phyloP scores from a whole-genome alignment of 2,329 filamentous ascomycete genomes.

The Epicoccum nigrum region DNA sequence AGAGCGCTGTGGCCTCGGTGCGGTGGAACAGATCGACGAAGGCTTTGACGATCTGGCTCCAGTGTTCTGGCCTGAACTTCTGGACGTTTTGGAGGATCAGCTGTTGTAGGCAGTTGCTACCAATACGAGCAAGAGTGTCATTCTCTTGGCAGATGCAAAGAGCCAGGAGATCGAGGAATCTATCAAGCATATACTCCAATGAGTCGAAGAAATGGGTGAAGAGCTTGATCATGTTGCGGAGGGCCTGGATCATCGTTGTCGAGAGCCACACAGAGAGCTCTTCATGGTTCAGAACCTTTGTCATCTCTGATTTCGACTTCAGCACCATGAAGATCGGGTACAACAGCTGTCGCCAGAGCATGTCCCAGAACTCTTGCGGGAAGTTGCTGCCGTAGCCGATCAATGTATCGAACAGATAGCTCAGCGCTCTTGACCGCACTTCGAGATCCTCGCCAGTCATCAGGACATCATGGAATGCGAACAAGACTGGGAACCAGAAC shows the following conservation, averaged over 20 bases:
- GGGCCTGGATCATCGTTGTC: constrained; percentile 97
- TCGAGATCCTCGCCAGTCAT: constrained; percentile 99
- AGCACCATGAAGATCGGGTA: constrained; percentile 99
- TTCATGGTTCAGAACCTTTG: constrained; percentile 92
- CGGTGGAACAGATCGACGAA: constrained; percentile 96
- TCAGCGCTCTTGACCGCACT: constrained; percentile 84
- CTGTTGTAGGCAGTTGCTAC: constrained; percentile 97
- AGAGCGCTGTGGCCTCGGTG: constrained; percentile 93
- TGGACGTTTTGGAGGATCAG: constrained; percentile 94
- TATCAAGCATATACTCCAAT: constrained; percentile 95
- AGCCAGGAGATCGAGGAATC: constrained; percentile 92
- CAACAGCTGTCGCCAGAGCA: constrained; percentile 92
- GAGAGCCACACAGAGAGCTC: constrained; percentile 98
- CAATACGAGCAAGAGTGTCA: constrained; percentile 96
- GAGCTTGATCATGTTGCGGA: constrained; percentile 97
- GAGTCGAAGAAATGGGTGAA: constrained; percentile 99
- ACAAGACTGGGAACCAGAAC: constrained; percentile 97
- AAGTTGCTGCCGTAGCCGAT: constrained; percentile 91
- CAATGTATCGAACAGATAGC: constrained; percentile 95
- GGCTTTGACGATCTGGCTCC: constrained; percentile 90
- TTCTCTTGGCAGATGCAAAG: constrained; percentile 99
- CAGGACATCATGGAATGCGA: constrained; percentile 97
- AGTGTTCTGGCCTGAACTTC: constrained; percentile 87
- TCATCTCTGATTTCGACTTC: constrained; percentile 94
- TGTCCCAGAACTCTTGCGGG: constrained; percentile 96